Evolutionary conservation across 1,284 basidiomycete species (phyloP), one percentile per base, ranked within the genome.

Genomic region (Retiboletus flavoniger): DNA sequence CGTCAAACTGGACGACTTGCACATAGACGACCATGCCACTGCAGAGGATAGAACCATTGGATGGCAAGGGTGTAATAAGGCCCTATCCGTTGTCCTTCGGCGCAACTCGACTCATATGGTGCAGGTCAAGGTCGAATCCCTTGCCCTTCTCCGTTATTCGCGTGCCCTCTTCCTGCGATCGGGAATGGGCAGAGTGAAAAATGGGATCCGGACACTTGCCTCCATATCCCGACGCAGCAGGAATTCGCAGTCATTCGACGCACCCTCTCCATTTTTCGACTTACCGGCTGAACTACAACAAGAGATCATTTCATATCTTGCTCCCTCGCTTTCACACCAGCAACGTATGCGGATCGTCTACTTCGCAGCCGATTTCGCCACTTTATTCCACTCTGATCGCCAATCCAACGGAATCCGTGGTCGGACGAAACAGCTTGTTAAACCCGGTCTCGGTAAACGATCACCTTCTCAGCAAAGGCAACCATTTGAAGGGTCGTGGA

Each of bases 241-340:
- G 43, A 54, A 48, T 21, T 56, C 58, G 2, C 48, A 44, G n/a
- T 51, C 50, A 17, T 36, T 56, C 47, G 16, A 55, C 14, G 62
- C 19, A 7, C 57, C 57, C 19, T 60, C 62, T 35, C 49, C 56
- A 8, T 82, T 81, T 61, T 63, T 60, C 38, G 55, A 60, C 11
- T 72, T 89, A n/a, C 87, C 87, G 0, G 72, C 67, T 8, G 87
- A 89, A 66, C 69, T 89, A 13, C 78, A 81, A 55, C 76, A 83
- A 7, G 63, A 83, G 60, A 80, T 85, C 42, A 75, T 89, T 17
- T 80, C 82, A 8, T 79, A 81, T 63, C 69, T 86, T 28, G 79
- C 84, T 1, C 85, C 85, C 8, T 72, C 70, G 0, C 76, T 89
- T 31, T 87, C 85, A 6, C 61, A 76, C 14, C 64, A 73, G 2